Evolutionary conservation across 495 filamentous ascomycete species (phyloP).

Genomic region (Bacidia rubella): DNA sequence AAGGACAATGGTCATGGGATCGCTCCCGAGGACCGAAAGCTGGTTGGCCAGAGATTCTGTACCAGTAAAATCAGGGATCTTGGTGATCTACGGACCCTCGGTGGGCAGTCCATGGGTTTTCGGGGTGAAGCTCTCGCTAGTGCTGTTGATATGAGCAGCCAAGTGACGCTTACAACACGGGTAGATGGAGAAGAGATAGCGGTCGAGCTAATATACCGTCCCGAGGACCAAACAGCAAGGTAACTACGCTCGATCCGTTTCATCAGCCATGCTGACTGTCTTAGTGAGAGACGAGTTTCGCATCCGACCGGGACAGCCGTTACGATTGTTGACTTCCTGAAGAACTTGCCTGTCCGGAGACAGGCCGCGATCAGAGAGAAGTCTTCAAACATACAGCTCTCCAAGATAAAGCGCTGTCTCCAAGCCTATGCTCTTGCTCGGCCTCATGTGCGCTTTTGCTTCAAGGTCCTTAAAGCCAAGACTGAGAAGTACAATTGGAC

Average conservation of each 20-base stretch:
- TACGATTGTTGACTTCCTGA: slow-evolving; percentile 52
- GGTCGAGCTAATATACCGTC: slow-evolving; percentile 34
- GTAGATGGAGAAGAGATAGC: slow-evolving; percentile 58
- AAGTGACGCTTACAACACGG: slow-evolving; percentile 56
- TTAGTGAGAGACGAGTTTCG: slow-evolving; percentile 34
- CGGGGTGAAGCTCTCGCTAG: slow-evolving; percentile 79
- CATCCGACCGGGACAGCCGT: slow-evolving; percentile 74
- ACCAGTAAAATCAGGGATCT: slow-evolving; percentile 77
- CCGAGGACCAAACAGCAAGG: slow-evolving; percentile 36
- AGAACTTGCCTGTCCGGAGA: slow-evolving; percentile 57
- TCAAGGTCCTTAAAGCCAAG: slow-evolving; percentile 55
- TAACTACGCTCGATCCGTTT: slow-evolving; percentile 14
- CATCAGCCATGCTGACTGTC: neutral
- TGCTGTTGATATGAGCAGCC: slow-evolving; percentile 50
- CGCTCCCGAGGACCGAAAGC: slow-evolving; percentile 48
- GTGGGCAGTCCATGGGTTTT: slow-evolving; percentile 66
- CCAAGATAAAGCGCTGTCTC: slow-evolving; percentile 52
- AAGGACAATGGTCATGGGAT: slow-evolving; percentile 88
- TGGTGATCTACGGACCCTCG: slow-evolving; percentile 53
- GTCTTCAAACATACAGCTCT: slow-evolving; percentile 44
- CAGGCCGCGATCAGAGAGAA: slow-evolving; percentile 43
- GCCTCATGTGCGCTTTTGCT: slow-evolving; percentile 45
- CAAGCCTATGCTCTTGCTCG: slow-evolving; percentile 66
- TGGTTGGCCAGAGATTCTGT: slow-evolving; percentile 54
- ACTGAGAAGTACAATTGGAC: slow-evolving; percentile 51